Evolutionary conservation across 1,139 yeast species (phyloP).

Genomic region (Candida frijolesensis): DNA sequence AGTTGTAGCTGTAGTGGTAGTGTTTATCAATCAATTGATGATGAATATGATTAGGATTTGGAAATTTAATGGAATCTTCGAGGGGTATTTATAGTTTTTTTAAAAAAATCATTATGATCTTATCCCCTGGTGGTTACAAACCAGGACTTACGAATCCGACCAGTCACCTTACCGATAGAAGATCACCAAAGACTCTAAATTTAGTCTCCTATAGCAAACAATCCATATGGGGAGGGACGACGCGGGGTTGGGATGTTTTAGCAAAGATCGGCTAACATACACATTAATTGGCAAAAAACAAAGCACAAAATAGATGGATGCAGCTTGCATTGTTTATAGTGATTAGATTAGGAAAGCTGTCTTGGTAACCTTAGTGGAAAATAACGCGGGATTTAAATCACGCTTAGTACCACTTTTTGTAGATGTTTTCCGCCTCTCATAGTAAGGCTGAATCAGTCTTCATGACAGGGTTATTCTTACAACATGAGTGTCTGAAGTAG

Average conservation of each 20-base stretch:
- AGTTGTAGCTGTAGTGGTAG: not conserved
- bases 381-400: too few species aligned
- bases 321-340: not conserved
- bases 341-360: too few species aligned
- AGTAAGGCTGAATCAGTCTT: too few species aligned
- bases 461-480: too few species aligned
- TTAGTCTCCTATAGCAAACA: not conserved
- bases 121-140: too few species aligned
- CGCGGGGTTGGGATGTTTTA: not conserved
- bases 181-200: not conserved
- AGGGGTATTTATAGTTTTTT: constrained; percentile 2
- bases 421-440: too few species aligned
- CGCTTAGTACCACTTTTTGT: too few species aligned
- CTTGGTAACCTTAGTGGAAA: too few species aligned
- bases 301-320: not conserved
- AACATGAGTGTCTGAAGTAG: too few species aligned
- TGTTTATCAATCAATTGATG: constrained; percentile 2
- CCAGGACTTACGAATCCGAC: not conserved
- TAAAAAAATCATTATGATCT: too few species aligned
- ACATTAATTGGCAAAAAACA: not conserved
- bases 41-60: not conserved
- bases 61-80: not conserved
- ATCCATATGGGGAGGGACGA: not conserved
- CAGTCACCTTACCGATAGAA: not conserved
- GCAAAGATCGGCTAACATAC: not conserved